Percentiles rank a stretch among this genome's conserved stretches.
phyloP scores from a whole-genome alignment of 2,329 filamentous ascomycete genomes.

The Fusarium coffeatum region DNA sequence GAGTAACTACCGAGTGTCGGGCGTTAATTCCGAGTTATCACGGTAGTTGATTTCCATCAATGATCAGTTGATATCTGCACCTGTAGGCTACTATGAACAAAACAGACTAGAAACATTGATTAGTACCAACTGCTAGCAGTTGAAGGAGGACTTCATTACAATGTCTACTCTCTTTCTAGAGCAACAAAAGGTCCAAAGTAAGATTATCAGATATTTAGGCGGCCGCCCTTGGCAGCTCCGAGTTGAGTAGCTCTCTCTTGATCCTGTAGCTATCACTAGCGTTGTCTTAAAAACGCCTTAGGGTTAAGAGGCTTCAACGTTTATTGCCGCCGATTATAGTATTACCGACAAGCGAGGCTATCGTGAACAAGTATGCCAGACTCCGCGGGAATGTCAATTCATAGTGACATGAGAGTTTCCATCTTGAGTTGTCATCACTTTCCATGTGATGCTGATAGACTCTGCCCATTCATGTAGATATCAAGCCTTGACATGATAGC shows the following conservation, averaged over 20 bases:
- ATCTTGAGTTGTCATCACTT: not conserved
- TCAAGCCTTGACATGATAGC: not conserved
- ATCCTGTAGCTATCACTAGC: not conserved
- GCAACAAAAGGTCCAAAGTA: not conserved
- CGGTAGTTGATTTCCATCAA: not conserved
- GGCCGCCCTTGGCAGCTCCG: not conserved
- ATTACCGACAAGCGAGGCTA: not conserved
- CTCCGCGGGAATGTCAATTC: not conserved
- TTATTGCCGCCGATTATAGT: not conserved
- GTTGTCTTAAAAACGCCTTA: not conserved
- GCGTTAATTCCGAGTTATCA: not conserved
- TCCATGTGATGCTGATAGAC: not conserved
- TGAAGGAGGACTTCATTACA: not conserved
- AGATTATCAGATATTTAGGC: not conserved
- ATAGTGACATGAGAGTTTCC: not conserved
- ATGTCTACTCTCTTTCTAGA: not conserved
- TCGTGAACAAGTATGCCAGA: not conserved
- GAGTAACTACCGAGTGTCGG: conserved; percentile 16
- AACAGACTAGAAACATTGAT: not conserved
- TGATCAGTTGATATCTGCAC: not conserved
- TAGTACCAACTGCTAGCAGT: not conserved
- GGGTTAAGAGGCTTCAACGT: not conserved
- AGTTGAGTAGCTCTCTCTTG: not conserved
- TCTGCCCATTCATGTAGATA: not conserved
- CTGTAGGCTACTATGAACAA: not conserved